phyloP scores from a whole-genome alignment of 1,284 basidiomycete genomes.

The Rhodotorula sp. region DNA sequence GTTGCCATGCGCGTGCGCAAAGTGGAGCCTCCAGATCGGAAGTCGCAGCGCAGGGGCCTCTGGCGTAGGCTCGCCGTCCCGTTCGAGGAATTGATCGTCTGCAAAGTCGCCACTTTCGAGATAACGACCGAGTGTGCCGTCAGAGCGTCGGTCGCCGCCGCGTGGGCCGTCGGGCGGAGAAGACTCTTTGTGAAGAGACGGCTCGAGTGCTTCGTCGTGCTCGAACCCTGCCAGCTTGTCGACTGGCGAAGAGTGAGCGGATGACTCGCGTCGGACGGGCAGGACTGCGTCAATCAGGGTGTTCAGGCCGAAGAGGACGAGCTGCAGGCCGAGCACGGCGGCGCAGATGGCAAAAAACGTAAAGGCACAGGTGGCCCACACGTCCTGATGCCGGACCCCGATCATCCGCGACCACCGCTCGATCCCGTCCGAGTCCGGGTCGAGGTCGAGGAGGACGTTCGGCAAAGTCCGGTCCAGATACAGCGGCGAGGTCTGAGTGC shows the following conservation, averaged over 20 bases:
- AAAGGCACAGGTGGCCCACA: slow-evolving; percentile 78
- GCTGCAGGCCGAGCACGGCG: slow-evolving; percentile 61
- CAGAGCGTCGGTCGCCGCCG: slow-evolving; percentile 6
- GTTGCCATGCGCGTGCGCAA: slow-evolving; percentile 67
- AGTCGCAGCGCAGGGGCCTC: slow-evolving; percentile 17
- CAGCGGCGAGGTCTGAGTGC: slow-evolving; percentile 67
- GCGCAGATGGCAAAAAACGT: slow-evolving; percentile 79
- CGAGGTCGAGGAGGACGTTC: slow-evolving; percentile 66
- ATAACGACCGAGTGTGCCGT: slow-evolving; percentile 14
- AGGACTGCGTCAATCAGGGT: slow-evolving; percentile 24
- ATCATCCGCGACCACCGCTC: slow-evolving; percentile 74
- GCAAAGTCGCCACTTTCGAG: slow-evolving; percentile 25
- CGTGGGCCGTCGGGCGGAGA: background rate
- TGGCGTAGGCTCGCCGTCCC: slow-evolving; percentile 9
- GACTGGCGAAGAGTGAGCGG: background rate
- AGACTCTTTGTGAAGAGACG: slow-evolving; percentile 17
- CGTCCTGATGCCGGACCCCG: slow-evolving; percentile 74
- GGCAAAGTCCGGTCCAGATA: slow-evolving; percentile 68
- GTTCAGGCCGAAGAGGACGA: slow-evolving; percentile 32
- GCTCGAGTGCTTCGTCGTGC: slow-evolving; percentile 1
- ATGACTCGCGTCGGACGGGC: slow-evolving; percentile 17
- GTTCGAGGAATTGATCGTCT: slow-evolving; percentile 31
- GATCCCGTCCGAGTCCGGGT: slow-evolving; percentile 58
- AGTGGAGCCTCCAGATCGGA: slow-evolving; percentile 30
- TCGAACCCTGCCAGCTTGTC: slow-evolving; percentile 12